These are phyloP conservation scores for Teratosphaeria epicoccoides DNA, from an alignment of 2,329 filamentous ascomycete species.

Conservation along the genomic window DNA sequence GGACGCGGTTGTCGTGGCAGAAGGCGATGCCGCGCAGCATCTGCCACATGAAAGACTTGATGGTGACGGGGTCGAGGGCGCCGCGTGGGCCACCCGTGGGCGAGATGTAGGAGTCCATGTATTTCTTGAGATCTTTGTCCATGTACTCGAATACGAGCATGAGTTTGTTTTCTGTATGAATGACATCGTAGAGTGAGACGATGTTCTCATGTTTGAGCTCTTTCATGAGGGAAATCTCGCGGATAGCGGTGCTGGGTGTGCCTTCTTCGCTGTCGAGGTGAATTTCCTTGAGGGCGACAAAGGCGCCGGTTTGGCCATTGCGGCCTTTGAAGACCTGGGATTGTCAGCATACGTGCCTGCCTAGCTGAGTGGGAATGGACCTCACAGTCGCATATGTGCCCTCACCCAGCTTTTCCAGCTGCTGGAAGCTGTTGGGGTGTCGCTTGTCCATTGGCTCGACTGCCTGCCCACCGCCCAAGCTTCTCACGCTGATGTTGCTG, in stretches of 20 bases:
- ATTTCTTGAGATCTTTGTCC: conserved; percentile 96
- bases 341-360: not conserved
- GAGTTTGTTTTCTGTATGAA: conserved; percentile 98
- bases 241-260: conserved; percentile 91
- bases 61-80: conserved; percentile 75
- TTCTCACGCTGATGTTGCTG: conserved; percentile 41
- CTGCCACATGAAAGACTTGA: conserved; percentile 99
- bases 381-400: conserved; percentile 94
- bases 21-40: conserved; percentile 92
- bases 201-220: conserved; percentile 99
- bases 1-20: conserved; percentile 91
- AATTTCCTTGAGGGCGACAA: conserved; percentile 96
- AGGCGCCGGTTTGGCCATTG: conserved; percentile 91
- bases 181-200: conserved; percentile 92
- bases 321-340: conserved; percentile 90
- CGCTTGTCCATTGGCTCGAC: conserved; percentile 69
- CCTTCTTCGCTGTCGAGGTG: conserved; percentile 98
- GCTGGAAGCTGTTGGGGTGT: conserved; percentile 95
- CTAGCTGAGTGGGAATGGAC: too few relatives aligned
- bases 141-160: conserved; percentile 99
- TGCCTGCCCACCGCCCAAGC: conserved; percentile 34
- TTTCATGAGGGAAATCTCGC: conserved; percentile 98
- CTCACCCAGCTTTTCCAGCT: conserved; percentile 95
- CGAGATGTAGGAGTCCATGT: conserved; percentile 61
- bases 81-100: conserved; percentile 71